A percentile compares a stretch with the other conserved stretches of the same genome.
phyloP scores from a whole-genome alignment of 1,139 yeast species.

The Taphrina communis region DNA sequence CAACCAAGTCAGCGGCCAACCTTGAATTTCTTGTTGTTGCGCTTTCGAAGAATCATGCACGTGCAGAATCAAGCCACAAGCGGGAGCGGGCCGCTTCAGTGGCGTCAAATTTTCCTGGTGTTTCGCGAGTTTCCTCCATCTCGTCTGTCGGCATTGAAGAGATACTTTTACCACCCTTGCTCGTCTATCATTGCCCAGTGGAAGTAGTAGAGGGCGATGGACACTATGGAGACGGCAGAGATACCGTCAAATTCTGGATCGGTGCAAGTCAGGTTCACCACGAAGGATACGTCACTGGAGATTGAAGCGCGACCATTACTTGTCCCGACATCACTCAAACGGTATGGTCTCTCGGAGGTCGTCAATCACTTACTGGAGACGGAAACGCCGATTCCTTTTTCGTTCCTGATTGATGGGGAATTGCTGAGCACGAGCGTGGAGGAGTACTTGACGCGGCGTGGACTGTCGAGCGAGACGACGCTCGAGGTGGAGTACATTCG shows the following conservation, averaged over 20 bases:
- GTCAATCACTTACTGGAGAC: constrained; percentile 78
- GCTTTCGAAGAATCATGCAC: too few relatives aligned
- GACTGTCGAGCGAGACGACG: constrained; percentile 80
- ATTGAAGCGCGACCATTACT: constrained; percentile 71
- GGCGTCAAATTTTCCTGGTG: constrained; percentile 16
- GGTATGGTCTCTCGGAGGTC: constrained; percentile 92
- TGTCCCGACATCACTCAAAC: constrained; percentile 82
- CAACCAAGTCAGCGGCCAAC: too few relatives aligned
- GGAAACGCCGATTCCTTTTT: constrained; percentile 81
- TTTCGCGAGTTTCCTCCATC: not conserved
- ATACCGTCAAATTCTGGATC: not conserved
- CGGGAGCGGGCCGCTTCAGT: constrained; percentile 3
- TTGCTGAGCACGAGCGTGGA: constrained; percentile 77
- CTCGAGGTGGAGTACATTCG: constrained; percentile 86
- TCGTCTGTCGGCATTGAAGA: too few relatives aligned
- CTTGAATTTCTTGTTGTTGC: too few relatives aligned
- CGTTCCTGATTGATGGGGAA: constrained; percentile 72
- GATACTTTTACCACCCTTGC: too few relatives aligned
- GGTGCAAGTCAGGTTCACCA: constrained; percentile 54
- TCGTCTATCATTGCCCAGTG: too few relatives aligned
- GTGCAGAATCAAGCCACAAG: too few relatives aligned
- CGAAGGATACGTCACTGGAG: constrained; percentile 79
- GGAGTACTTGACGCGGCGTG: constrained; percentile 75
- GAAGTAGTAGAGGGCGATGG: not conserved
- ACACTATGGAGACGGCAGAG: not conserved